Evolutionary conservation across 2,329 filamentous ascomycete genomes (phyloP).

Genomic region (Phoma sp.): DNA sequence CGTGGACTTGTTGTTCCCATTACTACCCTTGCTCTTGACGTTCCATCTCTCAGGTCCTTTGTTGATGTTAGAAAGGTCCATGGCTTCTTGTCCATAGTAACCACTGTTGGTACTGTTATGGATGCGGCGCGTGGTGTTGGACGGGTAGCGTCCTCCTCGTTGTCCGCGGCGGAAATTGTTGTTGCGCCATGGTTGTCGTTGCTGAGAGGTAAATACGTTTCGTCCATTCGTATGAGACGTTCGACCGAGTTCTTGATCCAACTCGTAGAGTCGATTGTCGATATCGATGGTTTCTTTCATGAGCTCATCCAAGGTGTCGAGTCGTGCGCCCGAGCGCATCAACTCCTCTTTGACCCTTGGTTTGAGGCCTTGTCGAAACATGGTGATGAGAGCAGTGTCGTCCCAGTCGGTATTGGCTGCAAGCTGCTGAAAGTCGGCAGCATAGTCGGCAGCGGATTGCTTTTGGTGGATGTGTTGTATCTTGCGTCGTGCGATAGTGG

Average conservation of each 20-base stretch:
- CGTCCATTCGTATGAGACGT: not conserved
- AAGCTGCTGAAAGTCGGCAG: not conserved
- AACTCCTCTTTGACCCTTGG: not conserved
- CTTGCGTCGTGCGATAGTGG: not conserved
- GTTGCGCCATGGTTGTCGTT: not conserved
- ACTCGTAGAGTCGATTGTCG: not conserved
- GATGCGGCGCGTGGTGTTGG: not conserved
- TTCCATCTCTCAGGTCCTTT: not conserved
- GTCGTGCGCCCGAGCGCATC: not conserved
- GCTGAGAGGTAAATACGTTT: not conserved
- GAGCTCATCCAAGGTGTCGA: not conserved
- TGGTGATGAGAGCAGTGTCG: not conserved
- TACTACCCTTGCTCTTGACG: not conserved
- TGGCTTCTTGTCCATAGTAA: not conserved
- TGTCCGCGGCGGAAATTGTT: not conserved
- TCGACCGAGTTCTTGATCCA: not conserved
- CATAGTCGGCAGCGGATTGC: not conserved
- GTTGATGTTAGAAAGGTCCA: not conserved
- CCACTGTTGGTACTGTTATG: not conserved
- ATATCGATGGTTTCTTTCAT: not conserved
- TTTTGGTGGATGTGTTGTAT: not conserved
- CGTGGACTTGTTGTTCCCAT: not conserved
- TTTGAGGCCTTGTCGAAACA: not conserved
- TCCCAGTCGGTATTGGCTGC: not conserved
- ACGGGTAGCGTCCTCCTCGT: not conserved